A percentile compares a stretch with the other conserved stretches of the same genome.
Evolutionary conservation across 1,139 yeast species (phyloP).

Genomic region (Petasospora fabianii): DNA sequence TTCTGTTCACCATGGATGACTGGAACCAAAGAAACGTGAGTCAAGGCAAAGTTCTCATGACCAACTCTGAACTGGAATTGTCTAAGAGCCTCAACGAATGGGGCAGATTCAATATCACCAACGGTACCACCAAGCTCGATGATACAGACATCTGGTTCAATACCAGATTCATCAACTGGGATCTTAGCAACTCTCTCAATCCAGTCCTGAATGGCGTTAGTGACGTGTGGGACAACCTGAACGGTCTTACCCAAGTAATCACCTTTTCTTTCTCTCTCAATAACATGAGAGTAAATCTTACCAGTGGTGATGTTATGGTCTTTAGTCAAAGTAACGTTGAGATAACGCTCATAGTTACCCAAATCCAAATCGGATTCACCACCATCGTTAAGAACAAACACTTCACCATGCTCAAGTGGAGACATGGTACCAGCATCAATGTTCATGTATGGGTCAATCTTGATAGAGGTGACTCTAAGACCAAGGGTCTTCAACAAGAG

Average conservation of each 20-base stretch:
- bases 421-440: slow-evolving; percentile 99
- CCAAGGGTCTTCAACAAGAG: slow-evolving; percentile 91
- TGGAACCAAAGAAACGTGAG: slow-evolving; percentile 95
- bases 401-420: slow-evolving; percentile 98
- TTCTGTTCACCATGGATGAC: slow-evolving; percentile 98
- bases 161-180: slow-evolving; percentile 90
- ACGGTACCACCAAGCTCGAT: slow-evolving; percentile 98
- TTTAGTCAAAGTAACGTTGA: slow-evolving; percentile 85
- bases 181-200: slow-evolving; percentile 86
- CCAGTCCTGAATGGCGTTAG: slow-evolving; percentile 98
- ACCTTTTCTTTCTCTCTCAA: slow-evolving; percentile 93
- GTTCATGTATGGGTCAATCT: slow-evolving; percentile 98
- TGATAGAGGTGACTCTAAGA: slow-evolving; percentile 90
- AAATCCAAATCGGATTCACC: slow-evolving; percentile 98
- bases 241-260: slow-evolving; percentile 99
- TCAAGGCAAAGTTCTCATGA: slow-evolving; percentile 85
- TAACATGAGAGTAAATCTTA: slow-evolving; percentile 90
- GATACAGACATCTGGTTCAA: slow-evolving; percentile 90
- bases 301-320: slow-evolving; percentile 98
- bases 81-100: slow-evolving; percentile 97
- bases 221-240: slow-evolving; percentile 96
- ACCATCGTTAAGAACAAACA: slow-evolving; percentile 96
- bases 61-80: slow-evolving; percentile 99
- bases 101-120: slow-evolving; percentile 98
- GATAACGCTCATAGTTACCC: slow-evolving; percentile 96